These are phyloP conservation scores for Aspergillus vadensis DNA, from an alignment of 2,329 filamentous ascomycete species.

Conservation along the genomic window DNA sequence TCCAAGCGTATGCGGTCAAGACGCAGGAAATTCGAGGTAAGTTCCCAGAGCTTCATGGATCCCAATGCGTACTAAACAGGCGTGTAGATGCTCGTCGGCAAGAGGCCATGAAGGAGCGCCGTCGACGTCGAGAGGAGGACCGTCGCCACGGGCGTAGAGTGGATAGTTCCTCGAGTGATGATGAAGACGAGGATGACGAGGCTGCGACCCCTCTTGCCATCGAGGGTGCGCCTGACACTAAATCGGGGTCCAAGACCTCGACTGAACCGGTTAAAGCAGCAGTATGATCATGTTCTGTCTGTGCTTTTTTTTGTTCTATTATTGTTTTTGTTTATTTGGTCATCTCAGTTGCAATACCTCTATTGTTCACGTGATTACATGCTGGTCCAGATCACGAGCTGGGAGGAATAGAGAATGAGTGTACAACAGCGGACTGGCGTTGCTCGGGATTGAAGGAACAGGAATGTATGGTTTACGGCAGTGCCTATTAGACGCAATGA, in stretches of 20 bases:
- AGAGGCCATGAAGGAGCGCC: constrained; percentile 39
- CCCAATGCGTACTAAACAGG: constrained; percentile 16
- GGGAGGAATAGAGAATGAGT: background rate
- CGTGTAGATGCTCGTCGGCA: constrained; percentile 39
- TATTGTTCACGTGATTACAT: constrained; percentile 6
- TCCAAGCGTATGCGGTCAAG: constrained; percentile 79
- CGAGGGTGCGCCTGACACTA: constrained; percentile 32
- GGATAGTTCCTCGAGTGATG: constrained; percentile 38
- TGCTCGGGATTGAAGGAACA: background rate
- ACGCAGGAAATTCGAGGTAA: constrained; percentile 80
- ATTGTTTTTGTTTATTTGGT: background rate
- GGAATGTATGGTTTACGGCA: background rate
- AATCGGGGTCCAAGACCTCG: constrained; percentile 12
- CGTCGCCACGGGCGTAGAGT: constrained; percentile 38
- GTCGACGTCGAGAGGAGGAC: constrained; percentile 47
- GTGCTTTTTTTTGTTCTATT: background rate
- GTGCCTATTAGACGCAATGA: background rate
- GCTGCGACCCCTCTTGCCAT: constrained; percentile 31
- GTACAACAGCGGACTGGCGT: constrained; percentile 2
- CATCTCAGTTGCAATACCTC: background rate
- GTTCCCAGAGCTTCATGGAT: constrained; percentile 27
- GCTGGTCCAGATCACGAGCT: background rate
- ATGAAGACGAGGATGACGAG: constrained; percentile 38
- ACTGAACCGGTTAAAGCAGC: constrained; percentile 10
- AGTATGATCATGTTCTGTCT: background rate